phyloP scores from a whole-genome alignment of 768 basidiomycete genomes.

The Tulasnella sp. region DNA sequence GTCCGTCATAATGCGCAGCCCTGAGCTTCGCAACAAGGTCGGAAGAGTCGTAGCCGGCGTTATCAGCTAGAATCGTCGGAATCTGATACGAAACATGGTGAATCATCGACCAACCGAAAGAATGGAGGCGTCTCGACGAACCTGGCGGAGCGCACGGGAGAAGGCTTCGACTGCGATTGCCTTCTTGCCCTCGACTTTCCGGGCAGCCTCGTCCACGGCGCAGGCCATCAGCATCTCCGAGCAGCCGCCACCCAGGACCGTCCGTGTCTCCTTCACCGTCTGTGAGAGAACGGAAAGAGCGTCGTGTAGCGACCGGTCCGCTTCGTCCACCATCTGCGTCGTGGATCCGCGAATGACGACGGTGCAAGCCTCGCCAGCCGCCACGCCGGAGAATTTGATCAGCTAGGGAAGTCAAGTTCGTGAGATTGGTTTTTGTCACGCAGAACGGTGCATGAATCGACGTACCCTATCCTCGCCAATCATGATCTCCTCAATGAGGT shows the following conservation, averaged over 20 bases:
- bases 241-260: slow-evolving; percentile 92
- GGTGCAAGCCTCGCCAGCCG: slow-evolving; percentile 94
- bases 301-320: slow-evolving; percentile 94
- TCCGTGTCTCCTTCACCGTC: slow-evolving; percentile 92
- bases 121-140: slow-evolving; percentile 6
- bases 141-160: slow-evolving; percentile 65
- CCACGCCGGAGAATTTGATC: slow-evolving; percentile 99
- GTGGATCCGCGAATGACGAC: slow-evolving; percentile 96
- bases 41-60: slow-evolving; percentile 95
- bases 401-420: slow-evolving; percentile 38
- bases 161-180: slow-evolving; percentile 93
- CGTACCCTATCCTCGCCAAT: slow-evolving; percentile 96
- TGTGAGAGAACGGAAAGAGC: slow-evolving; percentile 95
- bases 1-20: slow-evolving; percentile 89
- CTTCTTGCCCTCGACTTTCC: slow-evolving; percentile 84
- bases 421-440: neutral
- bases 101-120: neutral
- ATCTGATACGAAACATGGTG: slow-evolving; percentile 40
- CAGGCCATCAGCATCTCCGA: slow-evolving; percentile 98
- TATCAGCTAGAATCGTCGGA: slow-evolving; percentile 93
- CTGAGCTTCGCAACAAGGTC: slow-evolving; percentile 83
- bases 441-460: neutral
- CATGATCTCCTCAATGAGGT: slow-evolving; percentile 96
- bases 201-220: slow-evolving; percentile 79
- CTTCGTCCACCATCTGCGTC: slow-evolving; percentile 98